Base-by-base conservation (phyloP, 208 protist species). In the Wallacemonas sp. region DNA sequence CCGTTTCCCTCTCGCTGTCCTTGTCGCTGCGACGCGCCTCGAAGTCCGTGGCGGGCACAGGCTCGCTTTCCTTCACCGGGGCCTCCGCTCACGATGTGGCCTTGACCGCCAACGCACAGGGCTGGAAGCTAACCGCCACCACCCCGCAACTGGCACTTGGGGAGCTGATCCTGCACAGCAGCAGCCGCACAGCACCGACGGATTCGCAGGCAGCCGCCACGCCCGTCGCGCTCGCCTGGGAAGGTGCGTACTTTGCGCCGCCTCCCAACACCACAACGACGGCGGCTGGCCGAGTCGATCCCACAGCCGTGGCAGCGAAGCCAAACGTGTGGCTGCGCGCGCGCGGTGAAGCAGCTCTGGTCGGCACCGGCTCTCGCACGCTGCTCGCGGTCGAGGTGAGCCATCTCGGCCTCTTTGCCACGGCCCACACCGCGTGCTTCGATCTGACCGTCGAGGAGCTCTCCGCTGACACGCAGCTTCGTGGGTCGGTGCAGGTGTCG, bases 391-490 rank as follows among this genome's bases (percentile, higher is more conserved):
- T 76, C 11, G 74, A 80, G 47, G 2, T 76, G 11, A 49, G 61
- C 5, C 30, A 56, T 21, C 33, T 6, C 8, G 41, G 30, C 47
- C 36, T 26, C 24, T 33, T 69, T 9, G 32, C n/a, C 17, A 46
- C 54, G 16, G 34, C 32, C 21, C 5, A 8, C 4, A 58, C 56
- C 4, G n/a, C 19, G 0, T 30, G 3, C 6, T 55, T 61, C 12
- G 64, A 82, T 41, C 14, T 82, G 19, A 73, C 60, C 17, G 54
- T 92, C 41, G 80, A 88, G 43, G 85, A 92, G 38, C 56, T 73
- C 23, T 61, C 72, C 16, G 9, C 55, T 38, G 65, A 78, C 52
- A 24, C 52, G 26, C 52, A 39, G 17, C n/a, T 67, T 57, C 41
- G 36, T 62, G 34, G 69, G 36, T 67, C 73, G 11, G 74, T 76